Conservation (phyloP, 2,329 filamentous ascomycete genomes). For the Sclerotinia borealis region DNA sequence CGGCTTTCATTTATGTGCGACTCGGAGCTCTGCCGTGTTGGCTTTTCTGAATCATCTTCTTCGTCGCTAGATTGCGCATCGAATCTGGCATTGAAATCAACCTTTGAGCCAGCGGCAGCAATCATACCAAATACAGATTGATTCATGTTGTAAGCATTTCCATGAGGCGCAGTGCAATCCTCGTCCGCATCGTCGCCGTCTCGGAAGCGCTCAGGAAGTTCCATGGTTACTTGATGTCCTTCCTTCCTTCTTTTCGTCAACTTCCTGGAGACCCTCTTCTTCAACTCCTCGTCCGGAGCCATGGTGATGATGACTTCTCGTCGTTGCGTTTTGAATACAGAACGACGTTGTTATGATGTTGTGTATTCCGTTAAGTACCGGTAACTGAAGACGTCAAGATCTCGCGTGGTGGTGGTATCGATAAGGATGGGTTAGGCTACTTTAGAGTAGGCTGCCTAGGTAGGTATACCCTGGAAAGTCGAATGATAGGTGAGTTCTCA, state of each 20-base stretch:
- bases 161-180: constrained; percentile 53
- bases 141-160: constrained; percentile 57
- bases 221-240: constrained; percentile 39
- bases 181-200: constrained; percentile 54
- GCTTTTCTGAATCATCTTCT: constrained; percentile 28
- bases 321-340: background rate
- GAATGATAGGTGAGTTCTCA: background rate
- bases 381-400: background rate
- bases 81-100: constrained; percentile 76
- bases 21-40: constrained; percentile 20
- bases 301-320: constrained; percentile 16
- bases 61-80: constrained; percentile 77
- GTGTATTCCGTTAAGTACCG: background rate
- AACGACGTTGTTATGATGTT: background rate
- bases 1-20: constrained; percentile 22
- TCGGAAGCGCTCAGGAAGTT: constrained; percentile 52
- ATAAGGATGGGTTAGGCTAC: constrained; percentile 4
- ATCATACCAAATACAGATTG: constrained; percentile 93
- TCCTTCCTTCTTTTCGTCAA: constrained; percentile 39
- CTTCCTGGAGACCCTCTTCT: constrained; percentile 38
- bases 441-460: background rate
- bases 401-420: constrained; percentile 4
- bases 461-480: background rate
- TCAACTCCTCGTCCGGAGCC: constrained; percentile 37
- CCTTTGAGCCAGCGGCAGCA: constrained; percentile 75